Evolutionary conservation across 805 yeast species (phyloP), one percentile per base, ranked within the genome.

Genomic region (Saccharomycopsis babjevae): DNA sequence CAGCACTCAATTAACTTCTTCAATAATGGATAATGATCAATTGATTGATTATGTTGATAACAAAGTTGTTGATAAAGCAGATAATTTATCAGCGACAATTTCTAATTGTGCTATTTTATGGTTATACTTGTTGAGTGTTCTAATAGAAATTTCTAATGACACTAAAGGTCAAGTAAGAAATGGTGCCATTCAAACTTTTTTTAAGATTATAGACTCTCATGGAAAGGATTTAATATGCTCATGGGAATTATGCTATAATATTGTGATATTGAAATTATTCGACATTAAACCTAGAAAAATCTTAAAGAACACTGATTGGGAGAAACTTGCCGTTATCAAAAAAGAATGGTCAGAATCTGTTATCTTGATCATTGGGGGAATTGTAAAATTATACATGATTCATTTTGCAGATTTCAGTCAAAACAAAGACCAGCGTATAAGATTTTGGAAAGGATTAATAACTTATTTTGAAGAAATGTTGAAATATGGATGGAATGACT

Each of bases 121-220:
- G 94, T 69, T 86, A 20, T 81, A 87, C 67, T 72, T 91, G 52
- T 72, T 89, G 59, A 75, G 80, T 8, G 79, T 82, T 38, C 72
- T 93, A 42, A 84, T 90, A 0, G 77, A 78, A 25, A 79, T 90
- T 28, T 80, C 92, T 0, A 69, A 74, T 32, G 96, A 88, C 65
- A 68, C 77, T 2, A 78, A 96, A 60, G 79, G 85, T 0, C 96
- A 91, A 67, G 96, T 93, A 0, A 79, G 96, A 63, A 91, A 90
- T 67, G 97, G 97, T 1, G 85, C 97, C 0, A 80, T 90, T 16
- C 96, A 91, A 69, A 93, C 97, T 0, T 84, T 92, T 65, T 89
- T 90, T 72, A 82, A 92, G 65, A 85, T 93, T 34, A 77, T 88
- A 62, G 89, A 88, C 58, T 81, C 92, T 2, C 89, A 87, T 70